phyloP scores from a whole-genome alignment of 306 rosid species.

The Pyrus pyrifolia region DNA sequence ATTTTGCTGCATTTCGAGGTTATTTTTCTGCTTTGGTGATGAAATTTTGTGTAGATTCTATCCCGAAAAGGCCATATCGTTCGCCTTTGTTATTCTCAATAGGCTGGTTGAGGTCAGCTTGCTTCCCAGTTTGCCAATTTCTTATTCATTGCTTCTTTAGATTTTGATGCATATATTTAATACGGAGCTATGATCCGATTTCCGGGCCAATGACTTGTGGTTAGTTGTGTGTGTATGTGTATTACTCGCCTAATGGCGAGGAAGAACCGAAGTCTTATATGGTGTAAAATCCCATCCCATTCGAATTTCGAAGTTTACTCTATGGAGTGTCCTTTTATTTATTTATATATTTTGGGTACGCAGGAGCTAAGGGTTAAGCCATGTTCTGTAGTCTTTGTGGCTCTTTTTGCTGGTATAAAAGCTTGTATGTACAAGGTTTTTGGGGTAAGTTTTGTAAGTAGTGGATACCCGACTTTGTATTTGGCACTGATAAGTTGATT shows the following conservation, averaged over 20 bases:
- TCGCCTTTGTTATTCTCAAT: slow-evolving; percentile 67
- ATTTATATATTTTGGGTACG: slow-evolving; percentile 17
- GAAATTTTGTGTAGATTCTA: slow-evolving; percentile 37
- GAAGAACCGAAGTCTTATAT: background rate
- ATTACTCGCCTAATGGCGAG: too few species aligned
- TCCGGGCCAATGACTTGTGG: background rate
- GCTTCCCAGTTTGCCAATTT: background rate
- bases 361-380: slow-evolving; percentile 69
- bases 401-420: slow-evolving; percentile 79
- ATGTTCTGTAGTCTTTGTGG: slow-evolving; percentile 74
- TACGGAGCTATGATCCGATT: background rate
- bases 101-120: slow-evolving; percentile 81
- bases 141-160: slow-evolving; percentile 7
- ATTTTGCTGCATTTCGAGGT: background rate
- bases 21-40: too few species aligned
- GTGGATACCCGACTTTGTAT: background rate
- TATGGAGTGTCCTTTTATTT: background rate
- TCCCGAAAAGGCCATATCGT: slow-evolving; percentile 60
- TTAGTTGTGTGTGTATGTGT: too few species aligned
- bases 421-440: slow-evolving; percentile 79
- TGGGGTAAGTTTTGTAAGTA: slow-evolving; percentile 44
- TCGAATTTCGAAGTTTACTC: slow-evolving; percentile 4
- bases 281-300: background rate
- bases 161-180: slow-evolving; percentile 10
- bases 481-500: slow-evolving; percentile 4